Evolutionary conservation across 2,329 filamentous ascomycete genomes (phyloP).

Genomic region (Pseudopithomyces maydicus): DNA sequence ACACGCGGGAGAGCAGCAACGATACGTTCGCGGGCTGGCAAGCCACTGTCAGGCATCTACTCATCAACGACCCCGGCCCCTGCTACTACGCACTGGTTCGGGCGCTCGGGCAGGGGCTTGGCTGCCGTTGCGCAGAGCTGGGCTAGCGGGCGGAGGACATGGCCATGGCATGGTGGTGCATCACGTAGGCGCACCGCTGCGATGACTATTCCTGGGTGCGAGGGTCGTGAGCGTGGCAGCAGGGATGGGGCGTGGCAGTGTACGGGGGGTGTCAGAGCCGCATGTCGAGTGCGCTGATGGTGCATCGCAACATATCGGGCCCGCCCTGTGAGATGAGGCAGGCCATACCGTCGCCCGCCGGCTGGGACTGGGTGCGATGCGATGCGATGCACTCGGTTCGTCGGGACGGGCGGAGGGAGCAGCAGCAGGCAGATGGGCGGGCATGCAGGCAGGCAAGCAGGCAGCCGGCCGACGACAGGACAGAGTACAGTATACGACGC

Average conservation of each 20-base stretch:
- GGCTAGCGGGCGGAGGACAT: neutral
- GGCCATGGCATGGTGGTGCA: neutral
- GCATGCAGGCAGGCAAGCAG: slow-evolving; percentile 5
- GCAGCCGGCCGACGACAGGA: neutral
- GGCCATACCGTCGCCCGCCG: neutral
- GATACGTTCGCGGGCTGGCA: slow-evolving; percentile 18
- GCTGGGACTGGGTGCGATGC: neutral
- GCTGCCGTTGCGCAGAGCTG: slow-evolving; percentile 10
- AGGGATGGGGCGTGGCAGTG: slow-evolving; percentile 27
- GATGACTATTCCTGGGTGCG: slow-evolving; percentile 6
- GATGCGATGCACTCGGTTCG: neutral
- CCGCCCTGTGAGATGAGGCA: slow-evolving; percentile 5
- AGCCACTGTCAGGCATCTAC: slow-evolving; percentile 35
- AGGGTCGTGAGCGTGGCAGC: slow-evolving; percentile 8
- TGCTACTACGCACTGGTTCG: slow-evolving; percentile 14
- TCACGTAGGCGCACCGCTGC: neutral
- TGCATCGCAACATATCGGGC: slow-evolving; percentile 4
- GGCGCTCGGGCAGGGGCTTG: slow-evolving; percentile 7
- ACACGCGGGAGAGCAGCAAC: neutral
- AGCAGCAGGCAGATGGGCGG: neutral
- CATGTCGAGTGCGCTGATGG: slow-evolving; percentile 9
- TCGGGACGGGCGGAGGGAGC: neutral
- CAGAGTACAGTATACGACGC: neutral
- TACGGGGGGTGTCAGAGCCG: slow-evolving; percentile 23
- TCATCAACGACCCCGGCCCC: slow-evolving; percentile 30